A percentile compares a stretch with the other conserved stretches of the same genome.
phyloP scores from a whole-genome alignment of 495 filamentous ascomycete species.

The Thermothielavioides terrestris region DNA sequence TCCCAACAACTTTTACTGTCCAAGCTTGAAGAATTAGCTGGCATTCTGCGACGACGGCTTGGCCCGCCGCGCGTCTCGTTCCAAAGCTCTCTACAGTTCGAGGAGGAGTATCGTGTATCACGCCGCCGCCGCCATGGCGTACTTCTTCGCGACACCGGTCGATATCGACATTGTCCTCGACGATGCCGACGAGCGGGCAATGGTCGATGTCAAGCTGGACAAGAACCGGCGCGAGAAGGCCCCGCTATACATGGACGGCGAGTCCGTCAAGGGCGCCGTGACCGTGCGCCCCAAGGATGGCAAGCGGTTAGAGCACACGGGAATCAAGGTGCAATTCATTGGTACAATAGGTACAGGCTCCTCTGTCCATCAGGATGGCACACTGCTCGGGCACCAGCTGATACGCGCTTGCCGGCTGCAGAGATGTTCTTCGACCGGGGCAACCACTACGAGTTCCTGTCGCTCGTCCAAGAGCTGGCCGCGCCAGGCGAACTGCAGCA shows the following conservation, averaged over 20 bases:
- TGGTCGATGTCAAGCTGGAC: slow-evolving; percentile 95
- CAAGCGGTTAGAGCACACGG: slow-evolving; percentile 93
- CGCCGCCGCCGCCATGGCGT: slow-evolving; percentile 71
- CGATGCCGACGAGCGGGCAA: slow-evolving; percentile 83
- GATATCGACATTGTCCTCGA: slow-evolving; percentile 98
- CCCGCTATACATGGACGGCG: slow-evolving; percentile 93
- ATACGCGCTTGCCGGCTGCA: slow-evolving; percentile 7
- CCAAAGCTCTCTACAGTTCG: neutral
- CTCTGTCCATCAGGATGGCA: neutral
- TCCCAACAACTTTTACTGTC: too few species aligned
- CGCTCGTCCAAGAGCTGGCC: slow-evolving; percentile 88
- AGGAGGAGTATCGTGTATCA: too few species aligned
- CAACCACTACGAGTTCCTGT: slow-evolving; percentile 98
- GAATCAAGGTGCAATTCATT: slow-evolving; percentile 99
- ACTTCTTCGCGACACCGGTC: slow-evolving; percentile 95
- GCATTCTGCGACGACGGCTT: too few species aligned
- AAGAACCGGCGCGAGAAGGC: slow-evolving; percentile 95
- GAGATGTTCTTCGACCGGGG: slow-evolving; percentile 99
- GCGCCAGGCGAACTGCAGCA: slow-evolving; percentile 96
- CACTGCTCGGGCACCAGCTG: neutral
- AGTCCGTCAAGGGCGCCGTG: slow-evolving; percentile 92
- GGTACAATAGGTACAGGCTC: slow-evolving; percentile 76
- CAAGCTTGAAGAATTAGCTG: too few species aligned
- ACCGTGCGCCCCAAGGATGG: slow-evolving; percentile 97
- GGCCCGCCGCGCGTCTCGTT: too few species aligned